A percentile compares a stretch with the other conserved stretches of the same genome.
These are phyloP conservation scores for Pythium angustatum DNA, from an alignment of 352 stramenopile species.

Conservation along the genomic window DNA sequence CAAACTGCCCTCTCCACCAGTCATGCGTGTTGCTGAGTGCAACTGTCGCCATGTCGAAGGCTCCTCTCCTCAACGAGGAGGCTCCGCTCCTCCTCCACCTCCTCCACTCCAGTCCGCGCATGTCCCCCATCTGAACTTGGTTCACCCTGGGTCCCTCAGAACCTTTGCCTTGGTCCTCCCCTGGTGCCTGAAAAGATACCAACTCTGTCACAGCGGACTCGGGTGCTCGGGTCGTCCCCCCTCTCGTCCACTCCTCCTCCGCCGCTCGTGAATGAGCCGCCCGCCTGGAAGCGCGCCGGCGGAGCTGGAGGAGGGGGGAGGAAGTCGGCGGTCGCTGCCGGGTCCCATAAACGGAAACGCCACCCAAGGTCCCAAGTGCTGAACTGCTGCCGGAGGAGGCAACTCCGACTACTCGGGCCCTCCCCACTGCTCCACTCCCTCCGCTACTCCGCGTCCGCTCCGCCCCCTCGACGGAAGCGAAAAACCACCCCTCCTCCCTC, in stretches of 20 bases:
- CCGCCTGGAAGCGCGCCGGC: conserved; percentile 11
- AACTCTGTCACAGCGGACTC: conserved; percentile 15
- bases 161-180: not conserved
- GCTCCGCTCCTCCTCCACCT: too few relatives aligned
- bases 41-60: conserved; percentile 8
- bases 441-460: conserved; percentile 5
- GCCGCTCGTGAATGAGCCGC: not conserved
- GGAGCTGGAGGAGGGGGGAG: not conserved
- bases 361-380: conserved; percentile 17
- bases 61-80: not conserved
- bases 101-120: conserved; percentile 10
- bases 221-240: conserved; percentile 6
- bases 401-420: conserved; percentile 20
- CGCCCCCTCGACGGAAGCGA: conserved; percentile 1
- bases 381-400: conserved; percentile 29
- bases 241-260: conserved; percentile 31
- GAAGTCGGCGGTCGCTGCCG: not conserved
- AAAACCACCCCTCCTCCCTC: conserved; percentile 13
- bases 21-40: conserved; percentile 12
- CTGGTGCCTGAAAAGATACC: conserved; percentile 17
- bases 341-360: conserved; percentile 28
- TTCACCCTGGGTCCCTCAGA: too few relatives aligned
- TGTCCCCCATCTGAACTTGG: conserved; percentile 20
- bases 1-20: conserved; percentile 29
- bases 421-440: conserved; percentile 16